Evolutionary conservation across 371 early-diverging fungal genomes (phyloP).

Genomic region (Batkoa obscura): DNA sequence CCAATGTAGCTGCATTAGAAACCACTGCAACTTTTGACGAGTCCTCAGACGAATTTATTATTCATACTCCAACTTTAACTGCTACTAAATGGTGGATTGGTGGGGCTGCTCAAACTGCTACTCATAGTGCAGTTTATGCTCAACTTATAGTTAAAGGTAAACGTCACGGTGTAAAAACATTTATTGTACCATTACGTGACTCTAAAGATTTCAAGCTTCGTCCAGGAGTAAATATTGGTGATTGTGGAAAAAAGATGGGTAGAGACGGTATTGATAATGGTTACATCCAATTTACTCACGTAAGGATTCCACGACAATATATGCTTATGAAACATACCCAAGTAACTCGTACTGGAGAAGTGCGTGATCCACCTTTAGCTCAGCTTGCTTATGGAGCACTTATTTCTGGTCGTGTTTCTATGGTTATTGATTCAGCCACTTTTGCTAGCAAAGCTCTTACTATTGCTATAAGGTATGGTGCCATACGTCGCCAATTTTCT

Average conservation of each 20-base stretch:
- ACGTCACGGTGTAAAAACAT: conserved; percentile 58
- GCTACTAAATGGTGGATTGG: conserved; percentile 97
- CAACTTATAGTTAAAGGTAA: conserved; percentile 57
- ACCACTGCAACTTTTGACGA: conserved; percentile 84
- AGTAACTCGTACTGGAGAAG: conserved; percentile 52
- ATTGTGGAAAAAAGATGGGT: conserved; percentile 59
- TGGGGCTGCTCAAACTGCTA: conserved; percentile 68
- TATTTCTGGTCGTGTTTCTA: conserved; percentile 50
- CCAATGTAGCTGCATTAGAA: conserved; percentile 81
- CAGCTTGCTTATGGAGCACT: conserved; percentile 68
- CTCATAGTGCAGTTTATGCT: conserved; percentile 63
- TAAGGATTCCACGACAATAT: conserved; percentile 56
- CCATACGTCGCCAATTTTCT: conserved; percentile 63
- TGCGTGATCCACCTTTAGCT: conserved; percentile 47
- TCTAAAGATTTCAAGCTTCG: conserved; percentile 28
- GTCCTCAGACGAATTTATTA: conserved; percentile 61
- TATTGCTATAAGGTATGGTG: conserved; percentile 58
- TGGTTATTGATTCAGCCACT: conserved; percentile 26
- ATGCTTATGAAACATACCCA: conserved; percentile 87
- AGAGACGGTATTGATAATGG: conserved; percentile 71
- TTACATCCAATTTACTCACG: conserved; percentile 66
- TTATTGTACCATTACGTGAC: conserved; percentile 50
- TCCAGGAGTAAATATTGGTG: conserved; percentile 47
- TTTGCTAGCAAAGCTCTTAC: conserved; percentile 52
- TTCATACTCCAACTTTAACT: conserved; percentile 78